Conservation (phyloP, 805 yeast genomes). For the Yamadazyma paraphyllophila region DNA sequence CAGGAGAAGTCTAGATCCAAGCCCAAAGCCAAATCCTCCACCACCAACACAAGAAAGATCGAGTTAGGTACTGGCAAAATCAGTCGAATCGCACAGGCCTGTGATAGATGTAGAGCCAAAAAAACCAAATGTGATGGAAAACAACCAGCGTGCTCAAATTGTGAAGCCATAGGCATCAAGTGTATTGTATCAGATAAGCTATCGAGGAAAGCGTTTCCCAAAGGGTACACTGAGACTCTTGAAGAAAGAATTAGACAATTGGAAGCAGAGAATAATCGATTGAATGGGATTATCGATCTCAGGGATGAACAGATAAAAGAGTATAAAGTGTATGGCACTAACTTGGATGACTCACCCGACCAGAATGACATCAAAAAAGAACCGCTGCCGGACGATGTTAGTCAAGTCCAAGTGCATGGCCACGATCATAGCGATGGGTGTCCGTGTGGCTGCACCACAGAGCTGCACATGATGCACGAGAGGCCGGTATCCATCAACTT, state of each 20-base stretch:
- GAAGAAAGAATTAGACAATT: conserved; percentile 87
- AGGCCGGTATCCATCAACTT: conserved; percentile 65
- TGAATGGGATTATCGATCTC: conserved; percentile 60
- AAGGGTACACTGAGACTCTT: conserved; percentile 87
- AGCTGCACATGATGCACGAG: conserved; percentile 56
- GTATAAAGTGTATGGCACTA: conserved; percentile 13
- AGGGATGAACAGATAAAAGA: conserved; percentile 62
- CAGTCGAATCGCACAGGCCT: conserved; percentile 83
- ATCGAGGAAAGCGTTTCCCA: conserved; percentile 83
- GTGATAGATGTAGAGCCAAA: conserved; percentile 84
- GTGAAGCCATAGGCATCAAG: conserved; percentile 81
- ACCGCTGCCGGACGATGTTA: background rate
- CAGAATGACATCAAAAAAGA: background rate
- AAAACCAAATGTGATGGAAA: conserved; percentile 79
- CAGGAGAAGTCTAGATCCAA: background rate
- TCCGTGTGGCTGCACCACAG: conserved; percentile 54
- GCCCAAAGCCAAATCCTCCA: conserved; percentile 9
- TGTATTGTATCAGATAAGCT: conserved; percentile 86
- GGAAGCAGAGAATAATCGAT: conserved; percentile 73
- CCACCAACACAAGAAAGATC: conserved; percentile 43
- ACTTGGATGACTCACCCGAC: background rate
- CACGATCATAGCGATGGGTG: conserved; percentile 41
- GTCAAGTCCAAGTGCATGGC: background rate
- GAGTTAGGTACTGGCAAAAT: conserved; percentile 58
- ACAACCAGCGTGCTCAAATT: conserved; percentile 69